Evolutionary conservation across 805 yeast genomes (phyloP).

Genomic region (Saccharomyces cerevisiae): DNA sequence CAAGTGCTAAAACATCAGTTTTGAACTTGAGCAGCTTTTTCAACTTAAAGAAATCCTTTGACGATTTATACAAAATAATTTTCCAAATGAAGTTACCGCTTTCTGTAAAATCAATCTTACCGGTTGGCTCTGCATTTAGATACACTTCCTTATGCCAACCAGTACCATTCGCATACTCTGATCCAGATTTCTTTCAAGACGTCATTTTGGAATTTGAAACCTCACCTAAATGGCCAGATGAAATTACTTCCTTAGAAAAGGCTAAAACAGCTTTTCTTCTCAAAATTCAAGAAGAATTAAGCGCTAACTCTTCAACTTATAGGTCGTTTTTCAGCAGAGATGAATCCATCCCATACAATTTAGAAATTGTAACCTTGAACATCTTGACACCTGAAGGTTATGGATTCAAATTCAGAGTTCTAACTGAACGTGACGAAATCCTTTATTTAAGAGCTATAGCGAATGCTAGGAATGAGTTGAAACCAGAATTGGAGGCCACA

Average conservation of each 20-base stretch:
- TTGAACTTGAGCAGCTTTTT: constrained; percentile 37
- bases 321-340: constrained; percentile 58
- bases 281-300: constrained; percentile 47
- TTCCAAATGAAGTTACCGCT: constrained; percentile 57
- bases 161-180: constrained; percentile 67
- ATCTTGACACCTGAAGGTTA: constrained; percentile 82
- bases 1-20: constrained; percentile 46
- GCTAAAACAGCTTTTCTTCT: constrained; percentile 85
- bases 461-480: constrained; percentile 53
- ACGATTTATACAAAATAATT: constrained; percentile 46
- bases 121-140: constrained; percentile 68
- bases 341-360: constrained; percentile 55
- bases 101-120: constrained; percentile 58
- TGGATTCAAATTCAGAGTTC: constrained; percentile 69
- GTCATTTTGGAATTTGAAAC: constrained; percentile 80
- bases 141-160: constrained; percentile 72
- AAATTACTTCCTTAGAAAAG: constrained; percentile 71
- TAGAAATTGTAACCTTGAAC: constrained; percentile 48
- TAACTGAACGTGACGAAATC: constrained; percentile 77
- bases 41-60: constrained; percentile 44
- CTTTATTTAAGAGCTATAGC: constrained; percentile 65
- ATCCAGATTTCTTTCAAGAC: constrained; percentile 73
- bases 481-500: constrained; percentile 49
- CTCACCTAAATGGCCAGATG: constrained; percentile 94
- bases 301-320: constrained; percentile 45